These are phyloP conservation scores for Talaromyces proteolyticus DNA, from an alignment of 495 filamentous ascomycete species.

Conservation along the genomic window DNA sequence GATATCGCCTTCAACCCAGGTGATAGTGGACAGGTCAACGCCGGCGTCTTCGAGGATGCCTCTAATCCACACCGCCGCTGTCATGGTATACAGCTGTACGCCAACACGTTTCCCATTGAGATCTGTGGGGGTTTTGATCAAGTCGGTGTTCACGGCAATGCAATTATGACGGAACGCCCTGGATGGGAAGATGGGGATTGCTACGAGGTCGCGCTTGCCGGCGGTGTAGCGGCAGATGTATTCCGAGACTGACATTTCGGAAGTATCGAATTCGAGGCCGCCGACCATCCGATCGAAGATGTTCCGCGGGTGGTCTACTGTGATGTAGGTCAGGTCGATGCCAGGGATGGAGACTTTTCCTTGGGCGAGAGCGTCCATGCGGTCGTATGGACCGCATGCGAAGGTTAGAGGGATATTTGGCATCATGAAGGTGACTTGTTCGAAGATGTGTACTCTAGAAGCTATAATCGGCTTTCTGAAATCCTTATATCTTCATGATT, in stretches of 20 bases:
- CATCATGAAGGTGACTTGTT: no score
- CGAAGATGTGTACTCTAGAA: no score
- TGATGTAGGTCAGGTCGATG: conserved; percentile 25
- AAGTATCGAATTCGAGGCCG: conserved; percentile 30
- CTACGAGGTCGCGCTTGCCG: conserved; percentile 25
- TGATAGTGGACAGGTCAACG: conserved; percentile 25
- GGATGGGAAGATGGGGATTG: conserved; percentile 34
- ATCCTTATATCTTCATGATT: no score
- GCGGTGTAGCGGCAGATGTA: conserved; percentile 26
- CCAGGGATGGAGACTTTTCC: conserved; percentile 20
- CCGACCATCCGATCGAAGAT: conserved; percentile 19
- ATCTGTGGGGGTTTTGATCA: conserved; percentile 24
- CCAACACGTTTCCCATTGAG: conserved; percentile 33
- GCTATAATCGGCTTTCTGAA: no score
- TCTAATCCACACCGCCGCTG: conserved; percentile 32
- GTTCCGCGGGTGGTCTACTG: conserved; percentile 33
- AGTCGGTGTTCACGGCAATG: conserved; percentile 28
- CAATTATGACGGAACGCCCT: conserved; percentile 30
- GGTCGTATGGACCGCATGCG: conserved; percentile 21
- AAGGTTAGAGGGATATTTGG: conserved; percentile 16
- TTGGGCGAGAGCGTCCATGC: conserved; percentile 15
- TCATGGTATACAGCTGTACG: conserved; percentile 36
- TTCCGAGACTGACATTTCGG: conserved; percentile 28
- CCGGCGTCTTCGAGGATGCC: conserved; percentile 26
- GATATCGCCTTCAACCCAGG: conserved; percentile 30